Evolutionary conservation across 2,329 filamentous ascomycete species (phyloP), one percentile per base, ranked within the genome.

Genomic region (Tolypocladium tundrense): DNA sequence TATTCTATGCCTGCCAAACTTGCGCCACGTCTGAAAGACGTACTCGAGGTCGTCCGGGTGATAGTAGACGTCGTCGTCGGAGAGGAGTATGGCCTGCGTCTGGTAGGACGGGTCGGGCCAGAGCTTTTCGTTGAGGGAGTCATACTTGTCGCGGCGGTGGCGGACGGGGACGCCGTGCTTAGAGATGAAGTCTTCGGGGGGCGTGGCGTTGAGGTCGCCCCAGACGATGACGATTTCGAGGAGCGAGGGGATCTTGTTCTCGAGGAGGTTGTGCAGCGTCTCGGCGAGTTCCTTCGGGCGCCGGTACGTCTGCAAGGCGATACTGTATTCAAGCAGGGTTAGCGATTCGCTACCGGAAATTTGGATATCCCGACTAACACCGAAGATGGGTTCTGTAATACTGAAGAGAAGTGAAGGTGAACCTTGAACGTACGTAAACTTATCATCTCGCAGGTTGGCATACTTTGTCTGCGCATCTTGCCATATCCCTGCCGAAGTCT

Each of bases 51-150:
- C 73, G 7, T 62, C 58, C 21, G 72, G 72, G 35, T 67, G 64
- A 61, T 72, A 74, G 61, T 70, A 73, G 27, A 74, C 70, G 58
- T 75, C 73, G 57, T 75, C 73, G 42, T 75, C 73, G 21, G 69
- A 70, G 14, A 74, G 66, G 27, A 75, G 69, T 19, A 75, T 67
- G 14, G 72, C 73, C 56, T 74, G 67, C 21, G 73, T 75, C 53
- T 68, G 60, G 61, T 71, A 75, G 1, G 64, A 62, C 9, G 70
- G 68, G 33, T 74, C 71, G 4, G 72, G 69, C 64, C 66, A 66
- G 41, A 75, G 68, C 58, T 73, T 73, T 50, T 70, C 62, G 63
- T 75, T 75, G 40, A 73, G 68, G 57, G 69, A 72, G 62, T 74
- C 68, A 48, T 60, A 62, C 11, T 63, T 57, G 19, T 71, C 68